Evolutionary conservation across 2,329 filamentous ascomycete genomes (phyloP), one percentile per base, ranked within the genome.

Genomic region (Harringtonia lauricola): DNA sequence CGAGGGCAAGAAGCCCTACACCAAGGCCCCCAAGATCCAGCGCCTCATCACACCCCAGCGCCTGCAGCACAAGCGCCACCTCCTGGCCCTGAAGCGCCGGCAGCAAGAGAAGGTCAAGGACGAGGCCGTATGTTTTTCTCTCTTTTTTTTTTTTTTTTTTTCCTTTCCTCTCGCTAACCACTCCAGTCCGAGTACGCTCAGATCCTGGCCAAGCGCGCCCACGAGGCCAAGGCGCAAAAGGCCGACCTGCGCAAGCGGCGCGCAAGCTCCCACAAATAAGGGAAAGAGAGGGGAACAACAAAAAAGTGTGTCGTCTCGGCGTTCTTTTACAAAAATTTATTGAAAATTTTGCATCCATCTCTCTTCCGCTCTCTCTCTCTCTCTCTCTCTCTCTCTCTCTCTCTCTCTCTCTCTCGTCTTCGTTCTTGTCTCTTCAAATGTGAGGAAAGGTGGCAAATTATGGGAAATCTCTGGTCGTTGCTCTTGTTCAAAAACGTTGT

Each of bases 1-100:
- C 65, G 92, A 96, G 79, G 90, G 88, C 74, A 94, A 92, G 76
- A 84, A 86, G 75, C 73, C 89, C 61, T 96, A 96, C 83, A 95
- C 90, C 84, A 98, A 98, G 86, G 92, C 92, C 62, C 92, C 92
- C 71, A 94, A 90, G 81, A 98, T 98, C 75, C 92, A 98, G 83
- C 87, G 92, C 69, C 87, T 98, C 62, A 88, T 98, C 62, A 98
- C 92, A 64, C 92, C 92, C 69, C 92, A 96, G 77, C 92, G 92
- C 70, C 88, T 98, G 66, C 92, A 98, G 81, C 92, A 95, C 85
- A 98, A 96, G 86, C 88, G 92, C 64, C 92, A 96, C 79, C 81
- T 89, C 61, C 76, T 94, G 63, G 90, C 92, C 64, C 84, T 98
- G 74, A 98, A 98, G 88, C 87, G 90, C 70, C 90, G 92, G 71